A percentile compares a stretch with the other conserved stretches of the same genome.
These are phyloP conservation scores for Candida arabinofermentans DNA, from an alignment of 805 yeast genomes.

Conservation along the genomic window DNA sequence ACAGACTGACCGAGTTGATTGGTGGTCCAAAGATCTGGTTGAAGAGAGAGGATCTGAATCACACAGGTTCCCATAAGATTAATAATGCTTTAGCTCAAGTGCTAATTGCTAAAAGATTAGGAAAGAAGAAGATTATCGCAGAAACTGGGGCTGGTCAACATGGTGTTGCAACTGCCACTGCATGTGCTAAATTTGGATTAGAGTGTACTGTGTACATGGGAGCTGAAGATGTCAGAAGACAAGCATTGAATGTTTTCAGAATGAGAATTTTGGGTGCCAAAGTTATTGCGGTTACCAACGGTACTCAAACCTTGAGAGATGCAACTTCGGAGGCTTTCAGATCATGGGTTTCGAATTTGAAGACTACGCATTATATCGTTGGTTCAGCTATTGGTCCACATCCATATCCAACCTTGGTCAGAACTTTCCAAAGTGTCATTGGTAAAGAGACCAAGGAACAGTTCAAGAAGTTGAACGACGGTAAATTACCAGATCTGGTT, in stretches of 20 bases:
- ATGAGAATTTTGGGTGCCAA: constrained; percentile 96
- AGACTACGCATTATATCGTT: constrained; percentile 88
- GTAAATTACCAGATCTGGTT: constrained; percentile 85
- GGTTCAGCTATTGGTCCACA: constrained; percentile 99
- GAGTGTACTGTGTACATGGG: constrained; percentile 97
- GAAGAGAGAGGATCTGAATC: constrained; percentile 93
- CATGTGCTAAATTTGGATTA: constrained; percentile 89
- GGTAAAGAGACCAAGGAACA: constrained; percentile 94
- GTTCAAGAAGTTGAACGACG: constrained; percentile 71
- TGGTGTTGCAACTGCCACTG: constrained; percentile 92
- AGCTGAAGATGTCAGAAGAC: constrained; percentile 98
- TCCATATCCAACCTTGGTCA: constrained; percentile 96
- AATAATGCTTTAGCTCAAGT: constrained; percentile 84
- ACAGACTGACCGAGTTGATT: constrained; percentile 79
- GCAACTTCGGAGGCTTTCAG: constrained; percentile 98
- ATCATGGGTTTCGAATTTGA: constrained; percentile 86
- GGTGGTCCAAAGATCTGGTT: constrained; percentile 98
- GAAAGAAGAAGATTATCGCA: constrained; percentile 74
- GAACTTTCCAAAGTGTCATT: constrained; percentile 97
- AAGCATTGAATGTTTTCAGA: constrained; percentile 95
- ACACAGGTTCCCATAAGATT: constrained; percentile 85
- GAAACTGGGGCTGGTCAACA: constrained; percentile 95
- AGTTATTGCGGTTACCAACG: constrained; percentile 89
- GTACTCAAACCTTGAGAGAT: constrained; percentile 94
- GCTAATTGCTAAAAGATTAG: constrained; percentile 71